Evolutionary conservation across 768 basidiomycete species (phyloP).

Genomic region (Boletus tomentosulus): DNA sequence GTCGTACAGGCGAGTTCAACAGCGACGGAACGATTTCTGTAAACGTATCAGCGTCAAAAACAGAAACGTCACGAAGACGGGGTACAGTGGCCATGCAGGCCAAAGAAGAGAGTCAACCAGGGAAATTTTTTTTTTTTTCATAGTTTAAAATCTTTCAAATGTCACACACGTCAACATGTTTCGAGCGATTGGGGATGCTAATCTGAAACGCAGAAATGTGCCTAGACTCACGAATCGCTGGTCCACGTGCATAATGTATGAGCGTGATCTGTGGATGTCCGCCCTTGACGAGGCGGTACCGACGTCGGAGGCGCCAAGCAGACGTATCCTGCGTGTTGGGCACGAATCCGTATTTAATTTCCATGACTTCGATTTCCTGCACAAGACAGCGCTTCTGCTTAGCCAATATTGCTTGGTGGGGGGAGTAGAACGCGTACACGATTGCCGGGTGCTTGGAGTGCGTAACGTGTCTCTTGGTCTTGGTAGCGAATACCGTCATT

Average conservation of each 20-base stretch:
- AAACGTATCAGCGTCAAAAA: constrained; percentile 5
- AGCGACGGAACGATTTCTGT: constrained; percentile 58
- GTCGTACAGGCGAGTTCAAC: constrained; percentile 58
- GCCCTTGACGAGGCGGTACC: constrained; percentile 69
- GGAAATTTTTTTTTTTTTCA: not conserved
- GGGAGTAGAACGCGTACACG: constrained; percentile 45
- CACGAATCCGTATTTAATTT: constrained; percentile 74
- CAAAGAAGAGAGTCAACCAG: not conserved
- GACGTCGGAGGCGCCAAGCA: constrained; percentile 66
- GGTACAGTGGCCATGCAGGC: not conserved
- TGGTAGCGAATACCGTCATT: constrained; percentile 76
- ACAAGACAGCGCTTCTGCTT: not conserved
- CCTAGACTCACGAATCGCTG: constrained; percentile 50
- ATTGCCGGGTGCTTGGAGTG: constrained; percentile 42
- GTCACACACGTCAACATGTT: not conserved
- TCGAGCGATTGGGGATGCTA: constrained; percentile 3
- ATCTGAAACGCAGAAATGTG: constrained; percentile 17
- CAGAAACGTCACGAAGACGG: not conserved
- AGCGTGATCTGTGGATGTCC: constrained; percentile 74
- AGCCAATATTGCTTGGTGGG: not conserved
- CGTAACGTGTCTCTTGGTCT: constrained; percentile 63
- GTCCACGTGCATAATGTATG: constrained; percentile 72
- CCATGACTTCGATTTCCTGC: constrained; percentile 75
- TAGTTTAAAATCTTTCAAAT: not conserved
- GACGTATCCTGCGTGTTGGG: constrained; percentile 56